Base-by-base conservation (phyloP, 352 stramenopile genomes). In the Phytopythium boreale region DNA sequence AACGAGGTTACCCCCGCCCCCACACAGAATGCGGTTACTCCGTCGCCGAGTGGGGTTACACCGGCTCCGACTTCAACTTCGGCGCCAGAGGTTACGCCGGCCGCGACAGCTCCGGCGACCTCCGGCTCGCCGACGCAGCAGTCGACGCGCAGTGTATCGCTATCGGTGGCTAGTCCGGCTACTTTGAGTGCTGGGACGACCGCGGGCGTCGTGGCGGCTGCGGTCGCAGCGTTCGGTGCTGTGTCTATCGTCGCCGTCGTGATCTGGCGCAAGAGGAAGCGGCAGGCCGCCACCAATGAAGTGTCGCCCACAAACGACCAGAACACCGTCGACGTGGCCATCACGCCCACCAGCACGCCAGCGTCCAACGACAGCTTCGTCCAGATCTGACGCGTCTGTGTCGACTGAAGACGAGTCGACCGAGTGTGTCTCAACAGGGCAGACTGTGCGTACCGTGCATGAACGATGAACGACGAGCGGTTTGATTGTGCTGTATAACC, bases 191-290 rank as follows among this genome's bases (percentile, higher is more conserved):
- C 20, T 7, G 68, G 31, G 10, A 12, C 58, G 17, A 57, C 56
- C 14, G 61, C 37, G 39, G 60, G 55, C 3, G 59, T 44, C 10
- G 27, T 71, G 2, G 61, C 29, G 8, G 43, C 34, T 11, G 64
- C 66, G n/a, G 34, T 71, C 22, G 64, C 47, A 6, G 43, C 20
- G 24, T 1, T 44, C 37, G 37, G 37, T 44, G 37, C 20, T 15
- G 37, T 44, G 1, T 10, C 37, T 14, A 15, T 15, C 37, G 64
- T 60, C 34, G 64, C 61, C 26, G 29, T 66, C 10, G 57, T 24
- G 27, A 61, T 56, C 50, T 62, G 51, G 46, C 68, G 68, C 44
- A 56, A 53, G 10, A 75, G 59, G 27, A 62, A 62, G 20, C 61
- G 58, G n/a, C n/a, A n/a, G n/a, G n/a, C n/a, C n/a, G n/a, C n/a